Evolutionary conservation across 768 basidiomycete species (phyloP).

Genomic region (Ramaria sp.): DNA sequence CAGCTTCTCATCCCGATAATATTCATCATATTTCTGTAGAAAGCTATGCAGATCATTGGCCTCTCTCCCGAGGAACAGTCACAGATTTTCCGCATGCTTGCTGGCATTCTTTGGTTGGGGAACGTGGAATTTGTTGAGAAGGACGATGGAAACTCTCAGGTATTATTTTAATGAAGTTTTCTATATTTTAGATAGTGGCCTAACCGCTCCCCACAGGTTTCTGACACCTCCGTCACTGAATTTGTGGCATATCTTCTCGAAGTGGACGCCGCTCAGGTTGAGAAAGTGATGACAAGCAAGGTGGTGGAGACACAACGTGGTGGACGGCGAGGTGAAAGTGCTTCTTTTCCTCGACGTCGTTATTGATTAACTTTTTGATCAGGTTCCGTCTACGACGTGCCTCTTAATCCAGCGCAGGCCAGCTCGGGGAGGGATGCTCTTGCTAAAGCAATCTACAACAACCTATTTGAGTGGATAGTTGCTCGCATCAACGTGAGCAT

Average conservation of each 20-base stretch:
- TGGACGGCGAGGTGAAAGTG: slow-evolving; percentile 59
- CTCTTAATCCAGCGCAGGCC: slow-evolving; percentile 88
- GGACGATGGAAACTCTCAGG: slow-evolving; percentile 69
- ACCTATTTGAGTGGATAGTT: slow-evolving; percentile 99
- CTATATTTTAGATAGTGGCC: background rate
- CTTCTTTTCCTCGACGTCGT: background rate
- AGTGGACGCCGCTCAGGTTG: slow-evolving; percentile 63
- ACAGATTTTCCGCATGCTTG: slow-evolving; percentile 90
- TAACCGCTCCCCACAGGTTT: slow-evolving; percentile 35
- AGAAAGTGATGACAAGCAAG: slow-evolving; percentile 77
- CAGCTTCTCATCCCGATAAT: background rate
- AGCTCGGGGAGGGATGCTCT: slow-evolving; percentile 82
- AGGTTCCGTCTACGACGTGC: slow-evolving; percentile 91
- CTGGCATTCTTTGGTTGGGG: slow-evolving; percentile 89
- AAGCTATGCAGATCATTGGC: slow-evolving; percentile 91
- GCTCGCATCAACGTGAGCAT: slow-evolving; percentile 92
- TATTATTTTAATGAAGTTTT: background rate
- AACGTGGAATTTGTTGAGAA: slow-evolving; percentile 85
- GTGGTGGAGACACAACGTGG: slow-evolving; percentile 90
- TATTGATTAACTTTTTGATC: background rate
- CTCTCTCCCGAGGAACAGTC: slow-evolving; percentile 75
- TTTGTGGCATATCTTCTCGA: slow-evolving; percentile 95
- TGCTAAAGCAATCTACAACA: slow-evolving; percentile 94
- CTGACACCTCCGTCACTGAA: slow-evolving; percentile 83
- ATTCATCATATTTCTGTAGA: slow-evolving; percentile 29